Conservation (phyloP, 2,329 filamentous ascomycete genomes). For the Colletotrichum noveboracense region DNA sequence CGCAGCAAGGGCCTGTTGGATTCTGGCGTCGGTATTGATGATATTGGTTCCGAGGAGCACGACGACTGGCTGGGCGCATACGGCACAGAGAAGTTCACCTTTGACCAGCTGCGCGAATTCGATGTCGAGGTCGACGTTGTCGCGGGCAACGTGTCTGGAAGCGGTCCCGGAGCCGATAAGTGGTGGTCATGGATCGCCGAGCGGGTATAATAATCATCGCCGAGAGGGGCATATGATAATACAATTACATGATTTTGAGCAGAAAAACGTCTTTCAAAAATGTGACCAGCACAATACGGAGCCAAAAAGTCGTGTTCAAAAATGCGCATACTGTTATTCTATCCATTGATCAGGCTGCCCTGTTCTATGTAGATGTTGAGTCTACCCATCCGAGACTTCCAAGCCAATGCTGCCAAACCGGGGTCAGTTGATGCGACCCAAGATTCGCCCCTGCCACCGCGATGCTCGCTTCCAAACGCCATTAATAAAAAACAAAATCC, state of each 20-base stretch:
- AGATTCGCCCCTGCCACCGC: slow-evolving; percentile 12
- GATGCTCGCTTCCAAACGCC: slow-evolving; percentile 21
- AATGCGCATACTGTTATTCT: neutral
- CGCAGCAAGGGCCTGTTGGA: slow-evolving; percentile 83
- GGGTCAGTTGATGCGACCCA: slow-evolving; percentile 23
- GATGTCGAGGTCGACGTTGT: slow-evolving; percentile 79
- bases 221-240: slow-evolving; percentile 10
- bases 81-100: slow-evolving; percentile 78
- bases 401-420: slow-evolving; percentile 8
- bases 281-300: neutral
- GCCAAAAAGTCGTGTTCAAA: neutral
- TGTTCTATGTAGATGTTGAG: slow-evolving; percentile 44
- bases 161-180: slow-evolving; percentile 74
- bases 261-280: neutral
- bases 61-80: slow-evolving; percentile 87
- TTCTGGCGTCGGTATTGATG: slow-evolving; percentile 74
- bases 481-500: slow-evolving; percentile 8
- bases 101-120: slow-evolving; percentile 83
- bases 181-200: slow-evolving; percentile 94
- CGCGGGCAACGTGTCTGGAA: slow-evolving; percentile 72
- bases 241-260: neutral
- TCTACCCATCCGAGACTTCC: slow-evolving; percentile 33
- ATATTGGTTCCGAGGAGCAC: slow-evolving; percentile 69
- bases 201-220: slow-evolving; percentile 39
- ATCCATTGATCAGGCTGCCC: slow-evolving; percentile 7